phyloP scores from a whole-genome alignment of 176 grass and related monocot genomes.

The Aegilops bicornis region DNA sequence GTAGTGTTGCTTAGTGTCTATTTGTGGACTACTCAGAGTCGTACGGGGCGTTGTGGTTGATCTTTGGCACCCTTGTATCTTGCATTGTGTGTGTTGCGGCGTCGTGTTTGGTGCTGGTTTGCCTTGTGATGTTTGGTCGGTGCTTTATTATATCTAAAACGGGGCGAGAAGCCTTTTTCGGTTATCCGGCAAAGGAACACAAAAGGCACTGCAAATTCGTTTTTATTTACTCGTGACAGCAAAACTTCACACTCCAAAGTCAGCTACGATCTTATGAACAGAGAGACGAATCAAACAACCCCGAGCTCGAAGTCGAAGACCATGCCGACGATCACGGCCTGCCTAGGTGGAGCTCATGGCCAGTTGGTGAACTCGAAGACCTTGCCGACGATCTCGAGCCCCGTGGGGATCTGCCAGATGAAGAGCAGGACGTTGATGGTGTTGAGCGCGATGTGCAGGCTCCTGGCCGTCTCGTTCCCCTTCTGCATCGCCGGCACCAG shows the following conservation, averaged over 20 bases:
- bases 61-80: too few species aligned
- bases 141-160: too few species aligned
- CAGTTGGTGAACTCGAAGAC: slow-evolving; percentile 96
- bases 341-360: slow-evolving; percentile 39
- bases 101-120: too few species aligned
- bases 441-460: slow-evolving; percentile 90
- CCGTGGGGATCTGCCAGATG: slow-evolving; percentile 91
- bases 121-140: too few species aligned
- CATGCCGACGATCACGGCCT: too few species aligned
- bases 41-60: too few species aligned
- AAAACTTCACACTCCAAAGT: not conserved
- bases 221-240: not conserved
- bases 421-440: slow-evolving; percentile 84
- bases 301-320: too few species aligned
- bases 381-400: slow-evolving; percentile 87
- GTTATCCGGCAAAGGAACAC: not conserved
- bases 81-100: too few species aligned
- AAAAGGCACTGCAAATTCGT: not conserved
- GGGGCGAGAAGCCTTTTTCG: too few species aligned
- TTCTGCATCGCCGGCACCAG: slow-evolving; percentile 95
- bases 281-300: not conserved
- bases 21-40: too few species aligned
- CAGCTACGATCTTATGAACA: not conserved
- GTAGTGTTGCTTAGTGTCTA: too few species aligned
- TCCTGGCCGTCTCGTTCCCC: slow-evolving; percentile 72